Evolutionary conservation across 2,329 filamentous ascomycete genomes (phyloP).

Genomic region (Penicillium nordicum): DNA sequence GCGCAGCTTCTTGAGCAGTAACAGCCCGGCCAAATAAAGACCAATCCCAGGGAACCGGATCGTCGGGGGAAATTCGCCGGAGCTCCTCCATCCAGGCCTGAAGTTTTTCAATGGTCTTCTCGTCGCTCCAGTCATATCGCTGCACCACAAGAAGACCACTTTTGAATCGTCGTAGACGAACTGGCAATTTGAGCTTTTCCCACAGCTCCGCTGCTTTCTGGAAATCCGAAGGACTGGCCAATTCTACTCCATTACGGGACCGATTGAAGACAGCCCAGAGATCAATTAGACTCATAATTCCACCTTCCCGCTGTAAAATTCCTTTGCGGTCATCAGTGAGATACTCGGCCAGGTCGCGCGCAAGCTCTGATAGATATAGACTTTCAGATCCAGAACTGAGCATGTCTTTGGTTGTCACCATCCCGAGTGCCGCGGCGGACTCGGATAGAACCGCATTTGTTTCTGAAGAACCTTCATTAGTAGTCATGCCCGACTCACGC

Average conservation of each 20-base stretch:
- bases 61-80: constrained; percentile 62
- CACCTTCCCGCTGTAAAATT: constrained; percentile 73
- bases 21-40: constrained; percentile 74
- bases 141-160: constrained; percentile 95
- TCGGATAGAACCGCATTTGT: constrained; percentile 73
- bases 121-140: constrained; percentile 80
- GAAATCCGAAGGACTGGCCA: constrained; percentile 88
- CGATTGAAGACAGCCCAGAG: constrained; percentile 95
- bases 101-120: constrained; percentile 76
- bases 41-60: constrained; percentile 73
- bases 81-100: constrained; percentile 73
- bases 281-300: constrained; percentile 85
- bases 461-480: constrained; percentile 62
- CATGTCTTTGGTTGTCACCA: constrained; percentile 94
- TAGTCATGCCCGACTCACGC: constrained; percentile 58
- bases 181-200: constrained; percentile 80
- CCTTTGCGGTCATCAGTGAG: constrained; percentile 79
- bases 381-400: constrained; percentile 76
- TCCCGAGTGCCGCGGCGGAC: constrained; percentile 76
- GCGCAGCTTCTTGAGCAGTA: constrained; percentile 83
- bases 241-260: constrained; percentile 85
- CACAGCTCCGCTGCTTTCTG: constrained; percentile 84
- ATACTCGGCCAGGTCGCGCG: constrained; percentile 82
- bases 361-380: constrained; percentile 83
- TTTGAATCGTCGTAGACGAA: constrained; percentile 83